Evolutionary conservation across 352 stramenopile genomes (phyloP).

Genomic region (Phytopythium kandeliae): DNA sequence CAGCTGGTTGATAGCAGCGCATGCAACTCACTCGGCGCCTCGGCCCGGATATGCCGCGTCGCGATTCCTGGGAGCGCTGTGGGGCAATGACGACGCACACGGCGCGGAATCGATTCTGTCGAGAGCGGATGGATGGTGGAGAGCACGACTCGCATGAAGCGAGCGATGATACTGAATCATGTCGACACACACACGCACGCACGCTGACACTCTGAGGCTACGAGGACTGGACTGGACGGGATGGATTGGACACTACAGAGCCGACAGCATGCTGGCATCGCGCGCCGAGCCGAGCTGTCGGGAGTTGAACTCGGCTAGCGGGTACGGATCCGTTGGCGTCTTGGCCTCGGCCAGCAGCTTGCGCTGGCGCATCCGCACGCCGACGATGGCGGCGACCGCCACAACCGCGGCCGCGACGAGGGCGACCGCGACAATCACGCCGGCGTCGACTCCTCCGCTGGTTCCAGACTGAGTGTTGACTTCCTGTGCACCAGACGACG

Average conservation of each 20-base stretch:
- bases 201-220: no score
- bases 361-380: constrained; percentile 32
- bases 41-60: no score
- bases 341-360: constrained; percentile 39
- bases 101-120: no score
- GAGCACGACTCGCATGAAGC: no score
- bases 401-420: constrained; percentile 35
- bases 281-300: constrained; percentile 10
- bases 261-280: constrained; percentile 22
- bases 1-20: no score
- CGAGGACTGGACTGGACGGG: not conserved
- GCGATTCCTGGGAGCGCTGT: no score
- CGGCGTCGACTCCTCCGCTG: constrained; percentile 11
- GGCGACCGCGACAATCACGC: constrained; percentile 31
- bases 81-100: no score
- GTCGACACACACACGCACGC: no score
- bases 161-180: no score
- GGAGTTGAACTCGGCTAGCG: constrained; percentile 16
- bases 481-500: constrained; percentile 9
- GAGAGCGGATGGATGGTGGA: no score
- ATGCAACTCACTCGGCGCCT: no score
- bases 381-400: constrained; percentile 30
- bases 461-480: constrained; percentile 22
- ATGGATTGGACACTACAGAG: not conserved
- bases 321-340: constrained; percentile 27